Evolutionary conservation across 1,284 basidiomycete species (phyloP).

Genomic region (Phlebopus sp.): DNA sequence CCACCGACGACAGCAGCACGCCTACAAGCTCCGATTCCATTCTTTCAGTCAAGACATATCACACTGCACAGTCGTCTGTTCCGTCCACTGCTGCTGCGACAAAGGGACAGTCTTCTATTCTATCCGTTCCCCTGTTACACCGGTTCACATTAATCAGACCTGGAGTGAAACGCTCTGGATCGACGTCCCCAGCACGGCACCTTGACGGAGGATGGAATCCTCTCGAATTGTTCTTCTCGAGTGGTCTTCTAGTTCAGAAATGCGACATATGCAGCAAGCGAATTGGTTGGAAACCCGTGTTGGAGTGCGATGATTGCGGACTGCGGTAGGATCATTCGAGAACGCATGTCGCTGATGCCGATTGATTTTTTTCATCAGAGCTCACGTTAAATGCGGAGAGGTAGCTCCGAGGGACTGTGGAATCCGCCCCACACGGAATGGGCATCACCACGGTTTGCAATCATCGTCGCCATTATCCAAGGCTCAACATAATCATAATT

Average conservation of each 20-base stretch:
- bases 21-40: slow-evolving; percentile 40
- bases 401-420: slow-evolving; percentile 76
- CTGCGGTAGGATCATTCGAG: slow-evolving; percentile 20
- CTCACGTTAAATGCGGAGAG: slow-evolving; percentile 83
- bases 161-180: slow-evolving; percentile 49
- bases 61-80: slow-evolving; percentile 56
- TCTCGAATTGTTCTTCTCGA: slow-evolving; percentile 73
- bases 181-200: slow-evolving; percentile 30
- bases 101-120: slow-evolving; percentile 67
- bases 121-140: slow-evolving; percentile 60
- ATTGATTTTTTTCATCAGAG: slow-evolving; percentile 38
- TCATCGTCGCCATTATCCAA: slow-evolving; percentile 27
- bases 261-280: slow-evolving; percentile 82
- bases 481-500: slow-evolving; percentile 24
- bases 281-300: slow-evolving; percentile 79
- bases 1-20: slow-evolving; percentile 27
- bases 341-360: slow-evolving; percentile 15
- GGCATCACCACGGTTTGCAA: slow-evolving; percentile 31
- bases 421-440: slow-evolving; percentile 41
- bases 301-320: slow-evolving; percentile 85
- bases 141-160: slow-evolving; percentile 85
- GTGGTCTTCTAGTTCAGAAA: slow-evolving; percentile 64
- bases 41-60: slow-evolving; percentile 64
- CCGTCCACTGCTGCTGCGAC: slow-evolving; percentile 64
- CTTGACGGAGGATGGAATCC: slow-evolving; percentile 61